A percentile compares a stretch with the other conserved stretches of the same genome.
phyloP scores from a whole-genome alignment of 1,284 basidiomycete genomes.

The Vanrija pseudolonga region DNA sequence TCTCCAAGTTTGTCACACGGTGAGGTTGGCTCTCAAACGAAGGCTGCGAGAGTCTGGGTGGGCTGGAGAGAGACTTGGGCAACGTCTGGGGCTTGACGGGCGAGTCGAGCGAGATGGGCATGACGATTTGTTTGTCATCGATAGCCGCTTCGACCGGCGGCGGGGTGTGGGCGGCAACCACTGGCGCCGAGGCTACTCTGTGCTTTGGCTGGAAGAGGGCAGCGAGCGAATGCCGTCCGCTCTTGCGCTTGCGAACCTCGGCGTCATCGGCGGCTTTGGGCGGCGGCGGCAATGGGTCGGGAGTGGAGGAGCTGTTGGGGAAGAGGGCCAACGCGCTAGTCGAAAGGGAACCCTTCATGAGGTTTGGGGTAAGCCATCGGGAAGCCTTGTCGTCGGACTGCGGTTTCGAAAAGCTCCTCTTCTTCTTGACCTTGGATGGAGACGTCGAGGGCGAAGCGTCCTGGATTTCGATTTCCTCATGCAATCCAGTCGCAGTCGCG shows the following conservation, averaged over 20 bases:
- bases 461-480: no score
- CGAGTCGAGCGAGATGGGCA: no score
- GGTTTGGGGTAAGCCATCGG: neutral
- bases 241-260: neutral
- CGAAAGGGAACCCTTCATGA: neutral
- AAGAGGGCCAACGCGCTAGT: neutral
- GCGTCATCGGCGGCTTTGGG: slow-evolving; percentile 1
- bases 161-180: neutral
- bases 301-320: no score
- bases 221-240: neutral
- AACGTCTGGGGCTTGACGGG: neutral
- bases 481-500: no score
- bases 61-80: neutral
- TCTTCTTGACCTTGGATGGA: neutral
- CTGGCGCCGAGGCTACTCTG: neutral
- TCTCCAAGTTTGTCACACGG: no score
- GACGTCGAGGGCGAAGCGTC: neutral
- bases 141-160: neutral
- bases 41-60: neutral
- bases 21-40: neutral
- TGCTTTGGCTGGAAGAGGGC: neutral
- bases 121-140: neutral
- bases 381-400: neutral
- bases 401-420: neutral
- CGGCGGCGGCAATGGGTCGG: neutral